Evolutionary conservation across 2,329 filamentous ascomycete genomes (phyloP), one percentile per base, ranked within the genome.

Genomic region (Aureobasidium sp.): DNA sequence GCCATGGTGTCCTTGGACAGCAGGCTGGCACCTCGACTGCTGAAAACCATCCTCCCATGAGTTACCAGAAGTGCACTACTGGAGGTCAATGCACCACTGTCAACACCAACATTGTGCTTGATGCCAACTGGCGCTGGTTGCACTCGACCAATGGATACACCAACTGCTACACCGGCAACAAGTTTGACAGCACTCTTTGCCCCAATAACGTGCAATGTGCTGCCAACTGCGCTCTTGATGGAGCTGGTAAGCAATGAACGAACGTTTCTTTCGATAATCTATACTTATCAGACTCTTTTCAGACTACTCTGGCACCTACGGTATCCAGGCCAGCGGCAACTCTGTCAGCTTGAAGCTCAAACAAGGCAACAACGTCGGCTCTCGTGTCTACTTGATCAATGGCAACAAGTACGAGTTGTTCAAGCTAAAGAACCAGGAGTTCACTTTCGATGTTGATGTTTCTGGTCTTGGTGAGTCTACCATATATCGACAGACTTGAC

Each of bases 361-460:
- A 65, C 85, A 81, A 64, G 76, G 81, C 67, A 75, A 77, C 67
- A 76, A 76, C 66, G 68, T 76, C 49, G 75, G 75, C 58, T 75
- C 73, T 44, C 74, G 75, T 64, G 73, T 73, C 64, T 77, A 76
- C 68, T 68, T 77, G 59, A 73, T 77, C 72, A 76, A 78, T 57
- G 81, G 85, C 48, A 78, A 77, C 66, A 82, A 81, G 63, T 90
- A 90, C 73, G 76, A 88, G 75, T 80, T 82, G 70, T 85, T 89
- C 75, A 79, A 83, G 63, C 77, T 89, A 62, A 77, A 85, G 59
- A 84, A 84, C 74, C 81, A 86, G 69, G 87, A 90, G 73, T 85
- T 90, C 75, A 86, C 85, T 60, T 88, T 90, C 64, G 86, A 89
- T 61, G 86, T 89, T 30, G 87, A 90, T 70, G 82, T 88, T 48